Base-by-base conservation (phyloP, 2,329 filamentous ascomycete species). In the Arthrobotrys musiformis region DNA sequence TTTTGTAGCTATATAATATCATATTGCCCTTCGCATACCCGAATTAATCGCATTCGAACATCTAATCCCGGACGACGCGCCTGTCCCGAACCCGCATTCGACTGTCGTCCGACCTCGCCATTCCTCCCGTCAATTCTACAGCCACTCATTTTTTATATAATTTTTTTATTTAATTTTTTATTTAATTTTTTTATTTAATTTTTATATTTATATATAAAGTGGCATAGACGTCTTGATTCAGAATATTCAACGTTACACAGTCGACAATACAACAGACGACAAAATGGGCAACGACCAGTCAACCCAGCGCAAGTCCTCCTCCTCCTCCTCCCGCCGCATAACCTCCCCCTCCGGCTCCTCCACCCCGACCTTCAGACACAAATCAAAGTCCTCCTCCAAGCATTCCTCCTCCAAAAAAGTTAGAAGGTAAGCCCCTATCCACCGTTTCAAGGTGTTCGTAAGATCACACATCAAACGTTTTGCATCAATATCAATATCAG, bases 231-330 rank as follows among this genome's bases (percentile, higher is more conserved):
- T n/a, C n/a, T n/a, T n/a, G n/a, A n/a, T n/a, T 37, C 33, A 37
- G n/a, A n/a, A n/a, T n/a, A n/a, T n/a, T n/a, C n/a, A n/a, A n/a
- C n/a, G n/a, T 22, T 19, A 22, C 7, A 22, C 13, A 11, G 22
- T 44, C 40, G 13, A 22, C 15, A 9, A 22, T 22, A 15, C n/a
- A 17, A 7, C 1, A 35, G 9, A 54, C n/a, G n/a, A n/a, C n/a
- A 8, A n/a, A 40, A 78, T 78, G 74, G 74, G 74, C 44, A 78
- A 73, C 74, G 74, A 78, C 48, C 74, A 78, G 54, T 78, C 74
- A 15, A 62, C 74, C 8, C 67, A 48, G 17, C 72, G 72, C 37
- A 52, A 33, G 15, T n/a, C n/a, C n/a, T n/a, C n/a, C n/a, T n/a
- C n/a, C 46, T 40, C 30, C 6, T 17, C n/a, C 17, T 33, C 66